phyloP scores from a whole-genome alignment of 164 flowering plant genomes.

The Tetracentron sinense region DNA sequence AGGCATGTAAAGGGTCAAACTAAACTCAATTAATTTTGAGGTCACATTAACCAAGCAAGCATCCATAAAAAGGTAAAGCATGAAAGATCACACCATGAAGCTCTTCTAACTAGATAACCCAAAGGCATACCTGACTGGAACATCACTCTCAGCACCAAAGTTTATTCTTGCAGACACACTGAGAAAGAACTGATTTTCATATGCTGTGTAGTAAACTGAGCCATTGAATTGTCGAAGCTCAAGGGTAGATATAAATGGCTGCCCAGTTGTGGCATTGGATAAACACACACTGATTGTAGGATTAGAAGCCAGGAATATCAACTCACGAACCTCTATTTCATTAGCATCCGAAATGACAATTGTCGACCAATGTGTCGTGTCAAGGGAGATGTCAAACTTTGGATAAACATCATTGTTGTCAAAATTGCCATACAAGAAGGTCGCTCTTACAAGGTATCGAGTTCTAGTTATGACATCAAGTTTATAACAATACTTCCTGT shows the following conservation, averaged over 20 bases:
- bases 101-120: slow-evolving; percentile 1
- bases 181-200: slow-evolving; percentile 67
- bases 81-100: background rate
- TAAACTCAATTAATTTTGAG: background rate
- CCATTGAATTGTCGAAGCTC: slow-evolving; percentile 97
- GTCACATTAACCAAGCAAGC: slow-evolving; percentile 4
- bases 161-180: slow-evolving; percentile 93
- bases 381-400: slow-evolving; percentile 84
- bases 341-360: slow-evolving; percentile 85
- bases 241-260: slow-evolving; percentile 92
- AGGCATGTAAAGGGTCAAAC: no score
- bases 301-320: slow-evolving; percentile 73
- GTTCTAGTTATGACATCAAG: slow-evolving; percentile 56
- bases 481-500: slow-evolving; percentile 80
- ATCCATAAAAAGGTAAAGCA: background rate
- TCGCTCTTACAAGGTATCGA: no score
- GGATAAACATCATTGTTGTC: slow-evolving; percentile 90
- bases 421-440: slow-evolving; percentile 94
- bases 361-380: slow-evolving; percentile 91
- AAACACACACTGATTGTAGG: slow-evolving; percentile 76
- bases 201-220: slow-evolving; percentile 64
- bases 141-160: slow-evolving; percentile 83
- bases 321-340: slow-evolving; percentile 57
- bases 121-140: slow-evolving; percentile 69
- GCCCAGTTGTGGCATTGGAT: slow-evolving; percentile 94